phyloP scores from a whole-genome alignment of 257 asterid genomes.

The Solanum paucissectum region DNA sequence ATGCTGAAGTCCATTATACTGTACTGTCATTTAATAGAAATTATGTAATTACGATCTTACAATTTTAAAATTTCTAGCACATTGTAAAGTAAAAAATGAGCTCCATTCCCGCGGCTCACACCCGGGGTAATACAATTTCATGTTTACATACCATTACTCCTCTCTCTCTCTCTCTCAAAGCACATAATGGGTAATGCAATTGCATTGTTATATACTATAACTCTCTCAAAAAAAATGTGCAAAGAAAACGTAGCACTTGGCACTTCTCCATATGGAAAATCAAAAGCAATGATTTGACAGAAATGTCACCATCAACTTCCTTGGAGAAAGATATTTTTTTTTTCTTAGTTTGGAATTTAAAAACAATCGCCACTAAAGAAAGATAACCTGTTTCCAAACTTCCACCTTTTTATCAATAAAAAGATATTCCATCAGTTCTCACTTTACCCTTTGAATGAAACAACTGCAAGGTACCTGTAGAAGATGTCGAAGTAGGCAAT shows the following conservation, averaged over 20 bases:
- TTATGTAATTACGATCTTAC: background rate
- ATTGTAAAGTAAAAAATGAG: background rate
- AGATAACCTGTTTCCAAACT: background rate
- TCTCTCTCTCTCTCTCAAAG: background rate
- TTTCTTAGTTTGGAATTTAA: background rate
- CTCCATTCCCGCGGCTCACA: background rate
- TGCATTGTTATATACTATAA: background rate
- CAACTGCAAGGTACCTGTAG: conserved; percentile 59
- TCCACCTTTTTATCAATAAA: background rate
- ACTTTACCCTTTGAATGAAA: background rate
- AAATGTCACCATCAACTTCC: background rate
- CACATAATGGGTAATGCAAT: background rate
- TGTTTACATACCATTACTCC: background rate
- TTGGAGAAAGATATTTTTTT: background rate
- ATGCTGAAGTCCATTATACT: background rate
- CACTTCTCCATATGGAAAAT: background rate
- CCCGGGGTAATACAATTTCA: background rate
- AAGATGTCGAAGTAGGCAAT: conserved; percentile 96
- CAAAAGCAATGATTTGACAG: background rate
- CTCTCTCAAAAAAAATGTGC: background rate
- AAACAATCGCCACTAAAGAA: background rate
- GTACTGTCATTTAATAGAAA: background rate
- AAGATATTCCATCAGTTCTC: background rate
- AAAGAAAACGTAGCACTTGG: background rate
- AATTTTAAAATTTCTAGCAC: background rate